Evolutionary conservation across 1,139 yeast species (phyloP).

Genomic region (Lodderomyces orthopsilosis): DNA sequence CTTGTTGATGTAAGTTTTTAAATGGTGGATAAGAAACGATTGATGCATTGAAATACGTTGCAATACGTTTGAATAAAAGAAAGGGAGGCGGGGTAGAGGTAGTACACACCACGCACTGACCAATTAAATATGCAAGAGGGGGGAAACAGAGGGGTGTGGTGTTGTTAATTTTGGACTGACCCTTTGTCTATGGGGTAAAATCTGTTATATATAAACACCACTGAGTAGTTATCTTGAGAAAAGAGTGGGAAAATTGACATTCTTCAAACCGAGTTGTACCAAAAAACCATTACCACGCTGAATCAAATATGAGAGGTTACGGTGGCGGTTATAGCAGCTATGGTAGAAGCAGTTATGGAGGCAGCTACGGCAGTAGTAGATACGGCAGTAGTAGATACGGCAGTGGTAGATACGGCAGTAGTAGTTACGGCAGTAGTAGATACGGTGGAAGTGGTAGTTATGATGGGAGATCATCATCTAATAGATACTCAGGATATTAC

Average conservation of each 20-base stretch:
- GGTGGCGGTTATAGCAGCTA: conserved; percentile 5
- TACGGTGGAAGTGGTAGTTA: neutral
- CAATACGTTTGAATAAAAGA: neutral
- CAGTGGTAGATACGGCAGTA: neutral
- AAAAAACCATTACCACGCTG: no score
- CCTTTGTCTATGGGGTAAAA: no score
- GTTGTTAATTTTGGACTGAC: no score
- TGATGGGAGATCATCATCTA: neutral
- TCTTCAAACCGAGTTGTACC: no score
- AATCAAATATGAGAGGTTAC: neutral
- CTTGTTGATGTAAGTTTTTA: no score
- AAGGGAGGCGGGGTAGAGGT: neutral
- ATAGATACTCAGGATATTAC: neutral
- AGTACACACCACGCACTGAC: neutral
- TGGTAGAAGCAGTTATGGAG: conserved; percentile 2
- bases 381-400: conserved; percentile 4
- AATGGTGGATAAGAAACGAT: neutral
- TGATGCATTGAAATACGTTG: neutral
- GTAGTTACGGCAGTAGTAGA: conserved; percentile 4
- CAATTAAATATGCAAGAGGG: neutral
- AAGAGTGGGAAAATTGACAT: no score
- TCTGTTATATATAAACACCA: no score
- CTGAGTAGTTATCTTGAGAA: no score
- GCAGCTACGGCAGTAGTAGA: conserved; percentile 3
- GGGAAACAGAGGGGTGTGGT: neutral